Conservation (phyloP, 1,139 yeast species). For the Pichia sp. region DNA sequence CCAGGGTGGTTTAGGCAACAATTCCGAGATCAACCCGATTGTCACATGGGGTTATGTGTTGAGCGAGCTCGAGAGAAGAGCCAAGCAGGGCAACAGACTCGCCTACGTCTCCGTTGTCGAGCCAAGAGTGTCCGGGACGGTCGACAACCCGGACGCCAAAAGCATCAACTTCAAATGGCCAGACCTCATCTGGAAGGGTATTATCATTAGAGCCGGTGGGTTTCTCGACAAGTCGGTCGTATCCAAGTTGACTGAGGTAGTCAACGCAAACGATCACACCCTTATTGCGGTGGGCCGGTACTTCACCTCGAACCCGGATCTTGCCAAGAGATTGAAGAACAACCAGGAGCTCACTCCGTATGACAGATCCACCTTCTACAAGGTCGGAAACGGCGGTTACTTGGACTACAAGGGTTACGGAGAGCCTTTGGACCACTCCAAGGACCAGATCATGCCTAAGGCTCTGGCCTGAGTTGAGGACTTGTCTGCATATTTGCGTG, state of each 20-base stretch:
- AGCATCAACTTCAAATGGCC: constrained; percentile 16
- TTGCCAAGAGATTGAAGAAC: constrained; percentile 43
- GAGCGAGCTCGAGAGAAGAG: constrained; percentile 40
- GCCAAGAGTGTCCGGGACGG: constrained; percentile 32
- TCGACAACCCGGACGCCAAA: constrained; percentile 12
- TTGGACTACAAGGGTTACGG: constrained; percentile 16
- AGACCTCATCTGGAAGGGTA: constrained; percentile 17
- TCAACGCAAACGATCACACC: constrained; percentile 18
- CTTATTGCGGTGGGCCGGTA: constrained; percentile 37
- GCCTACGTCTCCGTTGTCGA: constrained; percentile 43
- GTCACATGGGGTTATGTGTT: constrained; percentile 37
- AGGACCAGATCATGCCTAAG: constrained; percentile 12
- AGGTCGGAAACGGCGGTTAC: constrained; percentile 24
- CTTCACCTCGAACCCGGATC: constrained; percentile 51
- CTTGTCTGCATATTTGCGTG: no score
- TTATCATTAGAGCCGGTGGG: constrained; percentile 18
- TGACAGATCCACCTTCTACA: constrained; percentile 38
- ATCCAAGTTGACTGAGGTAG: constrained; percentile 1
- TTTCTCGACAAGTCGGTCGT: constrained; percentile 12
- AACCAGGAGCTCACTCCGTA: constrained; percentile 41
- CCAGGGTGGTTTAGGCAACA: constrained; percentile 37
- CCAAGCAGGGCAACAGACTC: constrained; percentile 37
- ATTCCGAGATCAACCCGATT: constrained; percentile 37
- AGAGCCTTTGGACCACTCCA: constrained; percentile 13
- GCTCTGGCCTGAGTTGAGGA: constrained; percentile 6